Conservation (phyloP, 202 grass and related monocot genomes). For the Zizania palustris region DNA sequence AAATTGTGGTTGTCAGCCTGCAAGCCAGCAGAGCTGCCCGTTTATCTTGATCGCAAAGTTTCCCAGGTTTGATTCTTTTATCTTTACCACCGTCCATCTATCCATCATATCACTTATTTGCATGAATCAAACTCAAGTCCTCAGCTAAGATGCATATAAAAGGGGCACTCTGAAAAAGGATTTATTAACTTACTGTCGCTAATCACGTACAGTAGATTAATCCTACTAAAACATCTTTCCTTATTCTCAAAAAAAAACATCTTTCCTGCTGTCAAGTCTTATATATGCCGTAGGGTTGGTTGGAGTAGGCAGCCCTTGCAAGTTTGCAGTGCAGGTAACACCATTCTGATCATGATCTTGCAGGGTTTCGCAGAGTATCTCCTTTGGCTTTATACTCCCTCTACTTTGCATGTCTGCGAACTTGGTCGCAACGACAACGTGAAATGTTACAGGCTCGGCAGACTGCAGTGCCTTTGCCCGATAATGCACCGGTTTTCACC, state of each 20-base stretch:
- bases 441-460: background rate
- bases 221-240: constrained; percentile 22
- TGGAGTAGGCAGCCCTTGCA: constrained; percentile 19
- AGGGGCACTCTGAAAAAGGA: background rate
- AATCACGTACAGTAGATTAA: background rate
- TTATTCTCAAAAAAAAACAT: no score
- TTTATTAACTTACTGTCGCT: background rate
- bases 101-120: constrained; percentile 10
- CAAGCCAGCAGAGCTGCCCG: constrained; percentile 23
- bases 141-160: constrained; percentile 33
- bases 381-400: constrained; percentile 30
- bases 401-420: constrained; percentile 26
- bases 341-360: constrained; percentile 34
- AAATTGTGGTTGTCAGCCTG: constrained; percentile 6
- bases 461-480: constrained; percentile 18
- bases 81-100: constrained; percentile 34
- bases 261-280: constrained; percentile 11
- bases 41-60: constrained; percentile 28
- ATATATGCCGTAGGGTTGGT: background rate
- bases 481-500: constrained; percentile 38
- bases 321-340: constrained; percentile 40
- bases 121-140: constrained; percentile 35
- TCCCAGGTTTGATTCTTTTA: constrained; percentile 25
- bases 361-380: constrained; percentile 44
- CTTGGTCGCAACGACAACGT: constrained; percentile 29